Evolutionary conservation across 2,329 filamentous ascomycete species (phyloP).

Genomic region (Sphaerostilbella broomeana): DNA sequence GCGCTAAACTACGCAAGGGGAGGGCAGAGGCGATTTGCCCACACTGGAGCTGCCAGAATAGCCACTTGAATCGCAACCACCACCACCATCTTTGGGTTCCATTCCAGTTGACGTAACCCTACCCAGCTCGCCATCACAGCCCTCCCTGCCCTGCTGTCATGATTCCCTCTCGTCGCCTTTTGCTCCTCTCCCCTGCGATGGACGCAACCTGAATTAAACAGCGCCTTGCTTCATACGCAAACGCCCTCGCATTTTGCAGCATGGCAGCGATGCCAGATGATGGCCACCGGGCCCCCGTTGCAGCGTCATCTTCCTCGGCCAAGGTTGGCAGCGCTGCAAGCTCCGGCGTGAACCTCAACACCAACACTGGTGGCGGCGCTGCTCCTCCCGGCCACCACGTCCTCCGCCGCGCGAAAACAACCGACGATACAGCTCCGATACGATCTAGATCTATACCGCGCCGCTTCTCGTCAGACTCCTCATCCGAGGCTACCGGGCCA

Average conservation of each 20-base stretch:
- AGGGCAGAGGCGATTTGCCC: too few relatives aligned
- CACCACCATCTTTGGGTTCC: neutral
- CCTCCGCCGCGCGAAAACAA: constrained; percentile 36
- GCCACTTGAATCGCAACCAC: neutral
- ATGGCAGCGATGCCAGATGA: constrained; percentile 17
- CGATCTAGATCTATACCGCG: constrained; percentile 14
- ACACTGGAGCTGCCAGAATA: constrained; percentile 6
- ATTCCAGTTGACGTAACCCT: constrained; percentile 13
- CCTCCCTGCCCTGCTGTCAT: neutral
- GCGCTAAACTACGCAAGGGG: constrained; percentile 5
- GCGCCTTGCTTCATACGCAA: constrained; percentile 6
- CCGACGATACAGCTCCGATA: constrained; percentile 29
- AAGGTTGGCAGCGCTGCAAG: constrained; percentile 7
- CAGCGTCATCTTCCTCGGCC: constrained; percentile 5
- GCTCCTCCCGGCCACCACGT: constrained; percentile 29
- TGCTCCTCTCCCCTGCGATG: constrained; percentile 3
- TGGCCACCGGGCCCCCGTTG: constrained; percentile 10
- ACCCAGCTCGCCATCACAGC: neutral
- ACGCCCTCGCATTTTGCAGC: constrained; percentile 5
- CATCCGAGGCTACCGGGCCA: constrained; percentile 23
- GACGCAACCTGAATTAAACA: neutral
- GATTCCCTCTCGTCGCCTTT: neutral
- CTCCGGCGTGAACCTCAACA: constrained; percentile 9
- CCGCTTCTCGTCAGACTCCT: constrained; percentile 22
- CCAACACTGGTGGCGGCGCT: constrained; percentile 1